Conservation (phyloP, 306 rosid species). For the Senna tora region DNA sequence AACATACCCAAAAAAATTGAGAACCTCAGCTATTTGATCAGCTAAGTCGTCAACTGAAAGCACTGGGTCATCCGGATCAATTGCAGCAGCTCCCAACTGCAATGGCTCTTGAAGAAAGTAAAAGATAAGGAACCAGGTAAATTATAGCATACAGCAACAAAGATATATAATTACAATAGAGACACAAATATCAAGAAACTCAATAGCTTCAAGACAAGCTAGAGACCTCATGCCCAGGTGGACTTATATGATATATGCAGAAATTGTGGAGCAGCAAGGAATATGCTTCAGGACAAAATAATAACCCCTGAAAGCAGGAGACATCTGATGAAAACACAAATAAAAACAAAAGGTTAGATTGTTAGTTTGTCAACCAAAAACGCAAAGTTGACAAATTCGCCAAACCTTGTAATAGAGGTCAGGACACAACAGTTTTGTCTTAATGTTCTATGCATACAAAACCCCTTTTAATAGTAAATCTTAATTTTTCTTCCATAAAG, state of each 20-base stretch:
- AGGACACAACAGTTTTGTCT: neutral
- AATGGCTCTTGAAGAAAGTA: conserved; percentile 70
- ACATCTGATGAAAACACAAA: conserved; percentile 69
- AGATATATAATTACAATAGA: conserved; percentile 18
- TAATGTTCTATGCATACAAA: conserved; percentile 11
- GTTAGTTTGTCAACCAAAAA: conserved; percentile 26
- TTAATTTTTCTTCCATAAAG: conserved; percentile 4
- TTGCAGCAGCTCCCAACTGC: conserved; percentile 91
- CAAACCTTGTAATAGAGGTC: neutral
- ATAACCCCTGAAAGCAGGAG: conserved; percentile 94
- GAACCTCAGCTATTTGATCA: conserved; percentile 96
- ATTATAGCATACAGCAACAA: conserved; percentile 30
- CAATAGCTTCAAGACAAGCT: conserved; percentile 38
- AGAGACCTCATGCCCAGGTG: conserved; percentile 99
- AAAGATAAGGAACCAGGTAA: conserved; percentile 50
- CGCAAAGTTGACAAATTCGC: conserved; percentile 20
- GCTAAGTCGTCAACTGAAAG: conserved; percentile 89
- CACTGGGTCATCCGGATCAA: conserved; percentile 60
- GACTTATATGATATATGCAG: conserved; percentile 96
- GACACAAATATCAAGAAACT: conserved; percentile 32
- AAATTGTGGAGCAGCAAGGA: conserved; percentile 92
- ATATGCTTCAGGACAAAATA: conserved; percentile 91
- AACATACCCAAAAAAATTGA: conserved; percentile 82
- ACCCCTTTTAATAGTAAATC: conserved; percentile 19
- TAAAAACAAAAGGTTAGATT: conserved; percentile 40